Conservation (phyloP, 2,329 filamentous ascomycete species). For the Lasiodiplodia sp. region DNA sequence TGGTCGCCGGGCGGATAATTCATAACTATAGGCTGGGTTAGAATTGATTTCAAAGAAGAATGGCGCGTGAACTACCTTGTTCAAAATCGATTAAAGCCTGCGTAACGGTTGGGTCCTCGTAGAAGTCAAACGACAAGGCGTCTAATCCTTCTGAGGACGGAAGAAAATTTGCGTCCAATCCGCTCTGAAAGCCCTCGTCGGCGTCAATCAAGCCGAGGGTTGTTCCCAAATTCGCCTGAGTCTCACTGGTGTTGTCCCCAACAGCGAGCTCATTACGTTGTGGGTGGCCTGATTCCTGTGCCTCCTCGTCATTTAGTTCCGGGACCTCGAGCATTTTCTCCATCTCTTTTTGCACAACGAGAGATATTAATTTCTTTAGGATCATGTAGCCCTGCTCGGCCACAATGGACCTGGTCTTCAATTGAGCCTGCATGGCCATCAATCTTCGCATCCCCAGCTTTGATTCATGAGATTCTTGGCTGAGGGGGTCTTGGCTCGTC, state of each 20-base stretch:
- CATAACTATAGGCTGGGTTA: not conserved
- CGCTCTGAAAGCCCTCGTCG: too few relatives aligned
- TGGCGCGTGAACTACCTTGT: not conserved
- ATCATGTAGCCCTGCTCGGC: conserved; percentile 3
- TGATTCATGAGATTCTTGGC: not conserved
- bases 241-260: too few relatives aligned
- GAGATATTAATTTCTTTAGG: not conserved
- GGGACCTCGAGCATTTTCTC: conserved; percentile 10
- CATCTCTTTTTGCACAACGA: conserved; percentile 4
- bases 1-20: not conserved
- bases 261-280: too few relatives aligned
- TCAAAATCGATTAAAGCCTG: not conserved
- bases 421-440: conserved; percentile 9
- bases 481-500: conserved; percentile 2
- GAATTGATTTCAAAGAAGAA: not conserved
- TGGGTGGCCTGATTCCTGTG: too few relatives aligned
- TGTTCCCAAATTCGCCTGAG: too few relatives aligned
- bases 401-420: not conserved
- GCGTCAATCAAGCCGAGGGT: too few relatives aligned
- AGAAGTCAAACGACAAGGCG: not conserved
- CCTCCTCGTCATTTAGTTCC: not conserved
- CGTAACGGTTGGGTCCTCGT: not conserved
- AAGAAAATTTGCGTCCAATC: not conserved
- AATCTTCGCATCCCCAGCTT: not conserved
- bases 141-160: too few relatives aligned